Conservation (phyloP, 2,329 filamentous ascomycete species). For the Xylaria sp. region DNA sequence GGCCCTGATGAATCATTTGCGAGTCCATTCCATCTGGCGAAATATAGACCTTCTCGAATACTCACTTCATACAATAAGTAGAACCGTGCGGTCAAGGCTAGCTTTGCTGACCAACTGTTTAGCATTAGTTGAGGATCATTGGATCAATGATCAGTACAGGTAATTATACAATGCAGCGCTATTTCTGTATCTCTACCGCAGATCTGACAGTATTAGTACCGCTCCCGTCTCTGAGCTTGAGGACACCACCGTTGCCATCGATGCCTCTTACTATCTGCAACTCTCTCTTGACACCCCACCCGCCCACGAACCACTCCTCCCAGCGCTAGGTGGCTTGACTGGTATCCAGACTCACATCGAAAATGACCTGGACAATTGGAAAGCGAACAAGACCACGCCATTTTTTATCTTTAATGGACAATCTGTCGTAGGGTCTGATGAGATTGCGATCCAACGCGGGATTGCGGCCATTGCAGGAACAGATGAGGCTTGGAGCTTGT, state of each 20-base stretch:
- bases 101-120: slow-evolving; percentile 39
- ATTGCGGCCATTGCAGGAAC: slow-evolving; percentile 76
- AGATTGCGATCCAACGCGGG: slow-evolving; percentile 72
- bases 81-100: neutral
- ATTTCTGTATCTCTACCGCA: neutral
- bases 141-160: slow-evolving; percentile 54
- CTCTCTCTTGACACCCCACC: slow-evolving; percentile 76
- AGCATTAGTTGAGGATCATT: slow-evolving; percentile 55
- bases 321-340: slow-evolving; percentile 89
- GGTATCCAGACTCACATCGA: slow-evolving; percentile 81
- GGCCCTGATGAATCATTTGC: neutral
- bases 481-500: slow-evolving; percentile 85
- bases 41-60: neutral
- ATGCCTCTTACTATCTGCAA: slow-evolving; percentile 85
- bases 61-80: neutral
- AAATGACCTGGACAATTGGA: slow-evolving; percentile 78
- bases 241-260: slow-evolving; percentile 67
- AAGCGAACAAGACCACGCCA: slow-evolving; percentile 75
- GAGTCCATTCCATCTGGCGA: neutral
- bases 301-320: slow-evolving; percentile 86
- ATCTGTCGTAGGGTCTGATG: slow-evolving; percentile 79
- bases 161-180: slow-evolving; percentile 38
- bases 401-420: slow-evolving; percentile 94
- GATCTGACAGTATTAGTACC: slow-evolving; percentile 55
- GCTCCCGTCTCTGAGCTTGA: slow-evolving; percentile 77